Percentiles rank a stretch among this genome's conserved stretches.
Evolutionary conservation across 208 protist genomes (phyloP).

Genomic region (Leptomonas pyrrhocoris): DNA sequence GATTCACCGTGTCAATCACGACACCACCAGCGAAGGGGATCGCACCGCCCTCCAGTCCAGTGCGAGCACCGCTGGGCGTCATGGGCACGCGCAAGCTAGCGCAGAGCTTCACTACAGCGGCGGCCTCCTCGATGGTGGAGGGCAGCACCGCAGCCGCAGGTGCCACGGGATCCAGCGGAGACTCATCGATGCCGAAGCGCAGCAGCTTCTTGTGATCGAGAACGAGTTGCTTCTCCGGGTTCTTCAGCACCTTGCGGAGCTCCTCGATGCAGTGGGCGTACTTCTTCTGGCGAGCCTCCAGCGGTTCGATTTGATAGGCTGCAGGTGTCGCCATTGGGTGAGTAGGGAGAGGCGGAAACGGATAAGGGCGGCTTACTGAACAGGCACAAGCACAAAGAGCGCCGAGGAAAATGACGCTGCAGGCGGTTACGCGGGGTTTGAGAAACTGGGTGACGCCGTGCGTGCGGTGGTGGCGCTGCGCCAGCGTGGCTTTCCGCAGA

Average conservation of each 20-base stretch:
- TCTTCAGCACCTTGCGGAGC: constrained; percentile 28
- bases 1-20: constrained; percentile 52
- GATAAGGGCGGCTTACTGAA: no score
- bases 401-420: constrained; percentile 44
- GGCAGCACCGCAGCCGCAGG: constrained; percentile 42
- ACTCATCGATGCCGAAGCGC: constrained; percentile 41
- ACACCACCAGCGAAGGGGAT: constrained; percentile 61
- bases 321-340: no score
- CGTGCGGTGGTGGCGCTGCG: constrained; percentile 55
- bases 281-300: constrained; percentile 30
- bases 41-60: constrained; percentile 53
- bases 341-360: no score
- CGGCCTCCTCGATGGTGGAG: constrained; percentile 33
- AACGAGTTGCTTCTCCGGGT: constrained; percentile 45
- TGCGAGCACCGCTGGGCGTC: constrained; percentile 56
- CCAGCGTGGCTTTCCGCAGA: constrained; percentile 48
- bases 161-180: constrained; percentile 24
- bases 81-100: constrained; percentile 45
- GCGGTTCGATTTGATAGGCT: constrained; percentile 24
- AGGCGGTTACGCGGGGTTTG: constrained; percentile 56
- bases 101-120: constrained; percentile 39
- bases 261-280: constrained; percentile 38
- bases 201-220: constrained; percentile 31
- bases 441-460: constrained; percentile 47
- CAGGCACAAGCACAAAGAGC: no score